Percentiles rank a stretch among this genome's conserved stretches.
These are phyloP conservation scores for Cornus florida DNA, from an alignment of 148 eudicot genomes.

Conservation along the genomic window DNA sequence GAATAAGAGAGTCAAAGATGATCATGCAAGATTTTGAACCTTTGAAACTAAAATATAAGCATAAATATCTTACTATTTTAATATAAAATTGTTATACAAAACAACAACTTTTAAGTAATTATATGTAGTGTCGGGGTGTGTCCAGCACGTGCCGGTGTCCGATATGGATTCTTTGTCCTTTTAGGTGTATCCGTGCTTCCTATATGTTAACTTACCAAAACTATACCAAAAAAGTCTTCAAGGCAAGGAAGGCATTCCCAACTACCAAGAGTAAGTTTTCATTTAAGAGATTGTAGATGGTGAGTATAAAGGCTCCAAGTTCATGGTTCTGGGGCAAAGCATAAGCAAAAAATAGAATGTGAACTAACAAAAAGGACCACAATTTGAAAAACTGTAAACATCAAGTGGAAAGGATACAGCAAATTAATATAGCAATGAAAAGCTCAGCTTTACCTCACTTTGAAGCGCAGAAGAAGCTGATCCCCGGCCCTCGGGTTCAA, in stretches of 20 bases:
- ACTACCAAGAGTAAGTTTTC: not conserved
- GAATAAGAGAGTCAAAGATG: too few relatives aligned
- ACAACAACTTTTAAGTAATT: too few relatives aligned
- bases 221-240: not conserved
- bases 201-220: not conserved
- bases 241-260: not conserved
- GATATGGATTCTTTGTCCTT: too few relatives aligned
- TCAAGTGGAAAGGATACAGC: not conserved
- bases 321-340: not conserved
- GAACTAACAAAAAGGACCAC: not conserved
- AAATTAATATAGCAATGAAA: not conserved
- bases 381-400: not conserved
- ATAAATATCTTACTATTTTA: too few relatives aligned
- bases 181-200: too few relatives aligned
- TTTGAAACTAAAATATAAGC: too few relatives aligned
- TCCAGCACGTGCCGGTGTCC: too few relatives aligned
- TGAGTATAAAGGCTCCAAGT: slow-evolving; percentile 4
- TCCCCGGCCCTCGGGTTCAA: slow-evolving; percentile 59
- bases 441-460: slow-evolving; percentile 48
- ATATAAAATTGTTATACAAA: too few relatives aligned
- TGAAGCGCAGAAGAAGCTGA: slow-evolving; percentile 64
- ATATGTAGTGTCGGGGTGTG: too few relatives aligned
- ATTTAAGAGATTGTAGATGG: slow-evolving; percentile 2
- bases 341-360: slow-evolving; percentile 1
- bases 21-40: too few relatives aligned